A percentile compares a stretch with the other conserved stretches of the same genome.
Evolutionary conservation across 805 yeast species (phyloP).

Genomic region (Pichia ethanolica): DNA sequence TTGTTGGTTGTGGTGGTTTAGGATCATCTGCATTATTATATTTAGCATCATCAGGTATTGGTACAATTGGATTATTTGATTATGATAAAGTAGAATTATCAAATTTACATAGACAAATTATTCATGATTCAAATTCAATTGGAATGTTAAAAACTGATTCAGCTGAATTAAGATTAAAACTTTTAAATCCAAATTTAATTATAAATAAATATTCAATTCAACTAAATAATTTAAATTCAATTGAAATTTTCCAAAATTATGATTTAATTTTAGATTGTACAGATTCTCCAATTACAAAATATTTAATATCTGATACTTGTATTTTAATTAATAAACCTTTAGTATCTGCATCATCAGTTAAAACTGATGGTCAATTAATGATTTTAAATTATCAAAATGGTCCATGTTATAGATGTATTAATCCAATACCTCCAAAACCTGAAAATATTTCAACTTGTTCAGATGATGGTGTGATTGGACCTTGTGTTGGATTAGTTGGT

Average conservation of each 20-base stretch:
- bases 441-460: constrained; percentile 75
- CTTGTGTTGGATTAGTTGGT: constrained; percentile 92
- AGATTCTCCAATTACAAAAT: constrained; percentile 83
- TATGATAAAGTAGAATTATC: constrained; percentile 77
- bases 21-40: constrained; percentile 90
- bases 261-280: constrained; percentile 89
- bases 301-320: constrained; percentile 78
- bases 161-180: constrained; percentile 49
- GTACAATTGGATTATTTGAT: constrained; percentile 79
- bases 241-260: constrained; percentile 52
- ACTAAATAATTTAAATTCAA: constrained; percentile 50
- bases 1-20: constrained; percentile 94
- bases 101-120: constrained; percentile 82
- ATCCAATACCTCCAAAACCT: constrained; percentile 86
- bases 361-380: constrained; percentile 84
- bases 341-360: constrained; percentile 87
- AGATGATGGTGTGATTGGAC: constrained; percentile 93
- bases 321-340: constrained; percentile 63
- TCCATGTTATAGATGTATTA: constrained; percentile 93
- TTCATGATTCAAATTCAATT: constrained; percentile 60
- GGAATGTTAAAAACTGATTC: constrained; percentile 74
- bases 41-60: constrained; percentile 83
- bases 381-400: constrained; percentile 67
- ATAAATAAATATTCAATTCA: constrained; percentile 46
- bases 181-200: constrained; percentile 62